Evolutionary conservation across 108 stramenopile genomes (phyloP).

Genomic region (Hondaea fermentalgiana): DNA sequence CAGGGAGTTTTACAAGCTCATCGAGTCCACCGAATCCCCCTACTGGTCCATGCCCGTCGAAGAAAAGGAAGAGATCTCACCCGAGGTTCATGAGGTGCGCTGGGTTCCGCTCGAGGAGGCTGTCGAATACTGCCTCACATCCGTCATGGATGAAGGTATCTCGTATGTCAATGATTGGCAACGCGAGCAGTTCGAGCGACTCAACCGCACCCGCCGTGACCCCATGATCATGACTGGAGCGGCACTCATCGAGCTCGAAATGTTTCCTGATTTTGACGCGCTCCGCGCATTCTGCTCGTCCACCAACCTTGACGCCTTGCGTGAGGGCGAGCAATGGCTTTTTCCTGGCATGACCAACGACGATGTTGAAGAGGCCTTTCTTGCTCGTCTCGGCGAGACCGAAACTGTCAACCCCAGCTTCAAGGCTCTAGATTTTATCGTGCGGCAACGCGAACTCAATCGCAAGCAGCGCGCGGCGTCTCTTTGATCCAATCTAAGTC

Average conservation of each 20-base stretch:
- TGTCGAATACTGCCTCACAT: neutral
- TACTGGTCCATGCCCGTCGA: neutral
- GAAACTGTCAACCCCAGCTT: neutral
- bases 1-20: neutral
- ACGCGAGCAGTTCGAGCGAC: neutral
- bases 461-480: neutral
- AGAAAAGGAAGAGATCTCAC: neutral
- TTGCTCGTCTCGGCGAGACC: neutral
- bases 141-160: neutral
- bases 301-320: neutral
- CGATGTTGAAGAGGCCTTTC: neutral
- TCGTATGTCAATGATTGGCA: neutral
- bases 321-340: conserved; percentile 15
- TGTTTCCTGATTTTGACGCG: neutral
- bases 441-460: neutral
- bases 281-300: neutral
- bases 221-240: neutral
- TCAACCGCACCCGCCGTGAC: neutral
- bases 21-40: neutral
- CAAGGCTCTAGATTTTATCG: neutral
- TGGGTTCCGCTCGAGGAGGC: conserved; percentile 12
- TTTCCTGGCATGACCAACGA: conserved; percentile 13
- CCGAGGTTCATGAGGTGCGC: neutral
- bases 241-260: neutral
- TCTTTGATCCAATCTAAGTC: too few species aligned